Percentiles rank a stretch among this genome's conserved stretches.
phyloP scores from a whole-genome alignment of 805 yeast species.

The Hanseniaspora clermontiae region DNA sequence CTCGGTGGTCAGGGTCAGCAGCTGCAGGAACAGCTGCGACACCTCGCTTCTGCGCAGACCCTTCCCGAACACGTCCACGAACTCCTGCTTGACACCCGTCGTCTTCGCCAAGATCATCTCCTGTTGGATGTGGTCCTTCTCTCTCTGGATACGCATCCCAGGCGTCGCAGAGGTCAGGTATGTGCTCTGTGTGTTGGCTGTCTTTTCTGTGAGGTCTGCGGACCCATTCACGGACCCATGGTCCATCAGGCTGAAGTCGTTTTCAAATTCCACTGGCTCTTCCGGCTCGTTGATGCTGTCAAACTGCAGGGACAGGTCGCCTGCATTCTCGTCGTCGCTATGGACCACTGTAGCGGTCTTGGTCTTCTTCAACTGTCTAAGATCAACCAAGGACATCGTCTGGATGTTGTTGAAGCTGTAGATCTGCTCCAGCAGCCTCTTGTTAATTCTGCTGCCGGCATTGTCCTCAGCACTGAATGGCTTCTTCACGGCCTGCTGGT shows the following conservation, averaged over 20 bases:
- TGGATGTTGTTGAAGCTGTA: slow-evolving; percentile 2
- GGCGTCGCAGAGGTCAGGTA: slow-evolving; percentile 9
- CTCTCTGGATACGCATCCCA: slow-evolving; percentile 9
- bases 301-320: slow-evolving; percentile 6
- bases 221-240: not conserved
- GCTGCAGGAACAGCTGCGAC: slow-evolving; percentile 7
- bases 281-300: not conserved
- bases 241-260: slow-evolving; percentile 7
- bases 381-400: not conserved
- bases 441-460: not conserved
- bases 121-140: slow-evolving; percentile 12
- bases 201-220: not conserved
- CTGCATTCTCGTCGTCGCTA: not conserved
- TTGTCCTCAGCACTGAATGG: slow-evolving; percentile 1
- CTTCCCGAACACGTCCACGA: slow-evolving; percentile 10
- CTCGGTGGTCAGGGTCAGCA: slow-evolving; percentile 6
- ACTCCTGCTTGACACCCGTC: not conserved
- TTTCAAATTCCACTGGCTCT: not conserved
- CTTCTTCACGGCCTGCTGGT: not conserved
- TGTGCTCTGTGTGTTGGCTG: slow-evolving; percentile 4
- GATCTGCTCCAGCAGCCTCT: slow-evolving; percentile 10
- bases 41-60: slow-evolving; percentile 15
- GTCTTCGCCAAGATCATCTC: slow-evolving; percentile 11
- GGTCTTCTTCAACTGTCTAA: not conserved
- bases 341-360: not conserved